Evolutionary conservation across 1,284 basidiomycete genomes (phyloP).

Genomic region (Ceratobasidium sp.): DNA sequence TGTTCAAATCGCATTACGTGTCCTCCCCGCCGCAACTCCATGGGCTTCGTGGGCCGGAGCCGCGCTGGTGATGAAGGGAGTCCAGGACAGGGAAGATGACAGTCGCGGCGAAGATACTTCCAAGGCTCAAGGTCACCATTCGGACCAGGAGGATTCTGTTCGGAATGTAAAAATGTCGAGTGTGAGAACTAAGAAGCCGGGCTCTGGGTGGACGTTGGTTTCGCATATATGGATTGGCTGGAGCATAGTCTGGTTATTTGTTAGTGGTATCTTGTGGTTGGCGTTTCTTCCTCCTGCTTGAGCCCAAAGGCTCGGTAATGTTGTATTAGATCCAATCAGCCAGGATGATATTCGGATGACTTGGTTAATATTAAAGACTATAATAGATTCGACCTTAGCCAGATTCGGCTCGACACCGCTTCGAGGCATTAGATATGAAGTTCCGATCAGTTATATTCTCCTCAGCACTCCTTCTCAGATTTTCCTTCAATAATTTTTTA

Average conservation of each 20-base stretch:
- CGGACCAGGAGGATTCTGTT: background rate
- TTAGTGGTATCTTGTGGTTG: constrained; percentile 84
- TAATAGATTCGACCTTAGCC: too few relatives aligned
- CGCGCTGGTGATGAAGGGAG: constrained; percentile 64
- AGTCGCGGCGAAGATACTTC: constrained; percentile 38
- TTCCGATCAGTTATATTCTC: too few relatives aligned
- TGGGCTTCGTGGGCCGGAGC: constrained; percentile 88
- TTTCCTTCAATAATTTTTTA: too few relatives aligned
- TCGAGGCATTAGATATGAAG: too few relatives aligned
- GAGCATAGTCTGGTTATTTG: constrained; percentile 79
- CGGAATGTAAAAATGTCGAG: background rate
- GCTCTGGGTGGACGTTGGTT: constrained; percentile 3
- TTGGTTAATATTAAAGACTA: too few relatives aligned
- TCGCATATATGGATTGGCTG: constrained; percentile 71
- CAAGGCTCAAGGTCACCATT: background rate
- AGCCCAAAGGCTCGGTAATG: background rate
- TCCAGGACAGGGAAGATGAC: constrained; percentile 7
- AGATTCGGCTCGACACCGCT: too few relatives aligned
- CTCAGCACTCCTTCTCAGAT: too few relatives aligned
- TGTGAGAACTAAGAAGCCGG: constrained; percentile 38
- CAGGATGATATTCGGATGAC: too few relatives aligned
- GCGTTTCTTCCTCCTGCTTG: constrained; percentile 92
- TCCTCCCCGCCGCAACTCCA: constrained; percentile 80
- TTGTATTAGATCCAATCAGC: too few relatives aligned
- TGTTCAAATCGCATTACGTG: constrained; percentile 90